These are phyloP conservation scores for Pisolithus thermaeus DNA, from an alignment of 1,284 basidiomycete genomes.

Conservation along the genomic window DNA sequence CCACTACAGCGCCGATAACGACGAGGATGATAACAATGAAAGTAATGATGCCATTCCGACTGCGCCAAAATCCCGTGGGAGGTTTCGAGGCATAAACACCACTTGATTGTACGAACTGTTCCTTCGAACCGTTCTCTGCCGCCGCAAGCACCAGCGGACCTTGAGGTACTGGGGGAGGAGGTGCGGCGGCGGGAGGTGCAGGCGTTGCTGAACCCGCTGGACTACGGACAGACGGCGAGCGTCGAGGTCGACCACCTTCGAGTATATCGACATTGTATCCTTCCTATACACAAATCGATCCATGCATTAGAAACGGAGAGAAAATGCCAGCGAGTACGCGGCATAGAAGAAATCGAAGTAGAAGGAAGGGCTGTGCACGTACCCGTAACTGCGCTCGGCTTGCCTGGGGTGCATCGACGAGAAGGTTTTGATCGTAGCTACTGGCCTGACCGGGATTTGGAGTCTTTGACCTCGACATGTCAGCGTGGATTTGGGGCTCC, in stretches of 20 bases:
- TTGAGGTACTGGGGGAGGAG: not conserved
- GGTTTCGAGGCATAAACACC: not conserved
- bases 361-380: slow-evolving; percentile 6
- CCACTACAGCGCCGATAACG: slow-evolving; percentile 50
- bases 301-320: not conserved
- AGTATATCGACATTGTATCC: slow-evolving; percentile 46
- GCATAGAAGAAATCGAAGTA: too few relatives aligned
- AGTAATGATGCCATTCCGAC: slow-evolving; percentile 33
- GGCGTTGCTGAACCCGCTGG: slow-evolving; percentile 5
- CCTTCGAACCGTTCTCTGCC: slow-evolving; percentile 10
- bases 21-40: slow-evolving; percentile 33
- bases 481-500: not conserved
- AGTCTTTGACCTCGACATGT: slow-evolving; percentile 21
- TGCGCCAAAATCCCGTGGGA: slow-evolving; percentile 24
- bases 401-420: slow-evolving; percentile 37
- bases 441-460: not conserved
- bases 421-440: slow-evolving; percentile 39
- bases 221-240: slow-evolving; percentile 12
- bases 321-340: not conserved
- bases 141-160: slow-evolving; percentile 4
- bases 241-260: slow-evolving; percentile 21
- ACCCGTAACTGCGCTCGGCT: slow-evolving; percentile 46
- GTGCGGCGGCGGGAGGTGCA: not conserved
- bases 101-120: slow-evolving; percentile 14
- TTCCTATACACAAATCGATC: slow-evolving; percentile 30